These are phyloP conservation scores for Colletotrichum tamarilloi DNA, from an alignment of 2,329 filamentous ascomycete species.

Conservation along the genomic window DNA sequence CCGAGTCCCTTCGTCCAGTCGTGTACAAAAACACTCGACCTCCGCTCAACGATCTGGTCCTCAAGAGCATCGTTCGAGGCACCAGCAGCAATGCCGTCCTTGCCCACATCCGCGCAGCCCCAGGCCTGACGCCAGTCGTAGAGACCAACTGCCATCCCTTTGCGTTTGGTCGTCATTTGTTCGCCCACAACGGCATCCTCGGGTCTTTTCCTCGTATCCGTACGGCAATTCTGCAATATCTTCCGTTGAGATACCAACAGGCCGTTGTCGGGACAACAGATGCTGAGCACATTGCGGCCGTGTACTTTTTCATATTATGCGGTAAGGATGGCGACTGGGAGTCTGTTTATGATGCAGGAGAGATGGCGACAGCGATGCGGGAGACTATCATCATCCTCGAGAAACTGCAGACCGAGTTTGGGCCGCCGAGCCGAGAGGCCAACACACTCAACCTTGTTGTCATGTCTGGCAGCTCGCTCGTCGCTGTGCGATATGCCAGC, in stretches of 20 bases:
- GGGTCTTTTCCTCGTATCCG: constrained; percentile 16
- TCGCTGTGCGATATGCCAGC: constrained; percentile 23
- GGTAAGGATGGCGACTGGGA: constrained; percentile 27
- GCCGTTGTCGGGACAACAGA: constrained; percentile 29
- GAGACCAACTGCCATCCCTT: constrained; percentile 32
- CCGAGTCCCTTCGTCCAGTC: constrained; percentile 12
- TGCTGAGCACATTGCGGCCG: constrained; percentile 18
- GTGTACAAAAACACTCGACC: constrained; percentile 28
- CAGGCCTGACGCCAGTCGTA: constrained; percentile 20
- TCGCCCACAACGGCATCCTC: constrained; percentile 29
- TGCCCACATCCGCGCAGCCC: constrained; percentile 24
- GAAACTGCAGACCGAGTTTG: constrained; percentile 22
- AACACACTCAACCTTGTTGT: constrained; percentile 14
- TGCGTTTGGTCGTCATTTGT: constrained; percentile 25
- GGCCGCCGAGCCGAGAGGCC: background rate
- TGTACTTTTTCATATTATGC: constrained; percentile 27
- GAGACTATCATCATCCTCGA: constrained; percentile 19
- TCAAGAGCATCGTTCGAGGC: constrained; percentile 23
- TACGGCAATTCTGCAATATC: constrained; percentile 21
- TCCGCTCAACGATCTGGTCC: constrained; percentile 27
- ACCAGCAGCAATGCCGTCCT: constrained; percentile 23
- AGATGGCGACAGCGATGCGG: constrained; percentile 24
- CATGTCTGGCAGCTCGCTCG: constrained; percentile 17
- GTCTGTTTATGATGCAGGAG: background rate
- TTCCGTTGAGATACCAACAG: constrained; percentile 21